A percentile compares a stretch with the other conserved stretches of the same genome.
Conservation (phyloP, 192 early-diverging fungal species). For the Backusella psychrophila region DNA sequence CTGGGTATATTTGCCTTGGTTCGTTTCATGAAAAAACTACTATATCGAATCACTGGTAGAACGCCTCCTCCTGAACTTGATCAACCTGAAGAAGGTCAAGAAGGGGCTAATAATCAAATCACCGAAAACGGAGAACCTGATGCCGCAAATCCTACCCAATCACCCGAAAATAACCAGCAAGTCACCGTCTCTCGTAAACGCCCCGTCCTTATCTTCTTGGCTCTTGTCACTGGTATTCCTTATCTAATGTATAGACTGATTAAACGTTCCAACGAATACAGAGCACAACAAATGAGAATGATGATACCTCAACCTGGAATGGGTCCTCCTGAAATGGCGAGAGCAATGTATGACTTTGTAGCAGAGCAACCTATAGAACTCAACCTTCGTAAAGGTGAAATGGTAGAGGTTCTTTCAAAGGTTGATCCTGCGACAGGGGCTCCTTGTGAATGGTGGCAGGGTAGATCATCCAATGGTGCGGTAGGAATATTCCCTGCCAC, state of each 20-base stretch:
- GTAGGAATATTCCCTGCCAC: constrained; percentile 90
- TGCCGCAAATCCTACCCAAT: background rate
- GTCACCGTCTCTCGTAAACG: constrained; percentile 50
- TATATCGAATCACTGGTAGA: constrained; percentile 65
- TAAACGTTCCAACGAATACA: constrained; percentile 46
- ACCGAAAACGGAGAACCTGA: constrained; percentile 58
- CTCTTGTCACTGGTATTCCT: constrained; percentile 85
- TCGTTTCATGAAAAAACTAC: constrained; percentile 60
- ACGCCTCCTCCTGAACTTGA: constrained; percentile 59
- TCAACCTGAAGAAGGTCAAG: background rate
- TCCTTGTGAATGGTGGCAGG: constrained; percentile 90
- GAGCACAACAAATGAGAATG: constrained; percentile 30
- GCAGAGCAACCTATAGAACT: constrained; percentile 78
- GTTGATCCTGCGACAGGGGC: constrained; percentile 71
- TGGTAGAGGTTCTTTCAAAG: constrained; percentile 86
- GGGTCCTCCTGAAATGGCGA: constrained; percentile 78
- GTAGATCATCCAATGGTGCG: constrained; percentile 72
- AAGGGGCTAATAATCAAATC: constrained; percentile 48
- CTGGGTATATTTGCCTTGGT: constrained; percentile 78
- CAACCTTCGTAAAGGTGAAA: constrained; percentile 78
- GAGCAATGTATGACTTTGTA: constrained; percentile 84
- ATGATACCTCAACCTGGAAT: constrained; percentile 29
- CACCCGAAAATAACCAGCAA: background rate
- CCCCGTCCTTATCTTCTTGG: constrained; percentile 80
- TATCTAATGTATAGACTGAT: constrained; percentile 91